Evolutionary conservation across 139 green algal genomes (phyloP).

Genomic region (Ulvella scutata): DNA sequence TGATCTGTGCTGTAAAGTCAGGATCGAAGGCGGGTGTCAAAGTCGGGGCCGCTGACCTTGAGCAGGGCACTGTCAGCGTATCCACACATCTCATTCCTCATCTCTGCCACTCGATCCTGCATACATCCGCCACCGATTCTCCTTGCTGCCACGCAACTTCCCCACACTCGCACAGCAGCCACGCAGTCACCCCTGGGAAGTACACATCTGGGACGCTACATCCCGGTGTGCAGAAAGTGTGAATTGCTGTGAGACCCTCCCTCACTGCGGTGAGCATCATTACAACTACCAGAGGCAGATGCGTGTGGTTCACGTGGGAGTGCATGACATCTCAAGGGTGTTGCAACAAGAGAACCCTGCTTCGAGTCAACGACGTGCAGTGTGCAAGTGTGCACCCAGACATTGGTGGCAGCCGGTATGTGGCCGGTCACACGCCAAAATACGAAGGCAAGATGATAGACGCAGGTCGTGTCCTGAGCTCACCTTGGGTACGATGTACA

Average conservation of each 20-base stretch:
- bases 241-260: too few relatives aligned
- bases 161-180: background rate
- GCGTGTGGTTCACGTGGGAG: background rate
- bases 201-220: background rate
- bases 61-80: background rate
- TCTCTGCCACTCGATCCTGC: background rate
- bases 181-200: background rate
- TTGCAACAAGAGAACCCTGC: background rate
- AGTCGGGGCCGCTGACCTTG: background rate
- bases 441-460: too few relatives aligned
- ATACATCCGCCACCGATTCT: background rate
- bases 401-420: background rate
- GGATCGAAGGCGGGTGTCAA: background rate
- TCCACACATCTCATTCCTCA: background rate
- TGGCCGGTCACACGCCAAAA: background rate
- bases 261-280: too few relatives aligned
- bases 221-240: background rate
- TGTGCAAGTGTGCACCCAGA: background rate
- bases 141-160: background rate
- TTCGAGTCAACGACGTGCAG: background rate
- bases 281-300: too few relatives aligned
- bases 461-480: too few relatives aligned
- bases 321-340: background rate
- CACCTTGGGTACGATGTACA: slow-evolving; percentile 4
- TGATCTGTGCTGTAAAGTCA: too few relatives aligned